phyloP scores from a whole-genome alignment of 2,329 filamentous ascomycete genomes.

The Xylaria polymorpha region DNA sequence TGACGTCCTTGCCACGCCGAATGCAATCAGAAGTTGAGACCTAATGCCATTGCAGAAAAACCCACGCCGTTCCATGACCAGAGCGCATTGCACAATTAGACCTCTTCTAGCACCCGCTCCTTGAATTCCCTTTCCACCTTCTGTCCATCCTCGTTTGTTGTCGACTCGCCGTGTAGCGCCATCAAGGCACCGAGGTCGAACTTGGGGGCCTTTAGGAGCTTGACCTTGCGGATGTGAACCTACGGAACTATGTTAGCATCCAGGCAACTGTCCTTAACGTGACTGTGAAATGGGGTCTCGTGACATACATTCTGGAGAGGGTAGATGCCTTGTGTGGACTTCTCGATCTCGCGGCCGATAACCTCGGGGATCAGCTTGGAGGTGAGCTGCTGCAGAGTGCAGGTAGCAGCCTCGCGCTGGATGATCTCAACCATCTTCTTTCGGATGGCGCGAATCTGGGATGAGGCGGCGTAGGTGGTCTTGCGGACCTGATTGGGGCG shows the following conservation, averaged over 20 bases:
- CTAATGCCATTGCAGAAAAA: constrained; percentile 60
- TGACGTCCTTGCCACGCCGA: constrained; percentile 59
- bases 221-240: constrained; percentile 99
- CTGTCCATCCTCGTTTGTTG: constrained; percentile 94
- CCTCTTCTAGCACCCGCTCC: constrained; percentile 93
- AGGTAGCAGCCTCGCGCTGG: constrained; percentile 91
- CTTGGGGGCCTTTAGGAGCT: constrained; percentile 98
- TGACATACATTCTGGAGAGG: constrained; percentile 93
- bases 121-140: constrained; percentile 99
- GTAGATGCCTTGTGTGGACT: constrained; percentile 99
- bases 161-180: constrained; percentile 96
- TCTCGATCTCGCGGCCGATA: constrained; percentile 99
- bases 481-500: constrained; percentile 99
- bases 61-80: constrained; percentile 59
- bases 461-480: constrained; percentile 97
- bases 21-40: constrained; percentile 61
- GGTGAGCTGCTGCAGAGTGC: constrained; percentile 95
- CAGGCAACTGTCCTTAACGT: constrained; percentile 1
- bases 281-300: constrained; percentile 23
- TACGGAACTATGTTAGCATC: constrained; percentile 59
- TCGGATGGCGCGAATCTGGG: constrained; percentile 97
- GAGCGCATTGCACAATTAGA: constrained; percentile 71
- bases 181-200: constrained; percentile 98
- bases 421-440: constrained; percentile 99
- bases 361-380: constrained; percentile 99